A percentile compares a stretch with the other conserved stretches of the same genome.
Conservation (phyloP, 768 basidiomycete species). For the Suillus fuscotomentosus region DNA sequence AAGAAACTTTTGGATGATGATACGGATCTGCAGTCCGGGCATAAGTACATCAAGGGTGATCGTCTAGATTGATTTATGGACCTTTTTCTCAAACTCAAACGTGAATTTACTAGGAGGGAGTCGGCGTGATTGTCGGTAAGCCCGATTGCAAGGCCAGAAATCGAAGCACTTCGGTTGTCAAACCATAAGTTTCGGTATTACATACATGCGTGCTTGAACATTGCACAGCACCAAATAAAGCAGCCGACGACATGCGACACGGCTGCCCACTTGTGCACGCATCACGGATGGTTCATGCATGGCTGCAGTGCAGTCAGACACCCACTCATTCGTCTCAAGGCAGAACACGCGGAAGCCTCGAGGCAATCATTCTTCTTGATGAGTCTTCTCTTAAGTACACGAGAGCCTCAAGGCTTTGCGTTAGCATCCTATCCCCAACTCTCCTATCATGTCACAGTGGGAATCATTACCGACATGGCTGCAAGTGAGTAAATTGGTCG, state of each 20-base stretch:
- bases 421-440: neutral
- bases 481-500: neutral
- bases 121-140: neutral
- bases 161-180: neutral
- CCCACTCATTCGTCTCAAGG: neutral
- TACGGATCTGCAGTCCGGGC: slow-evolving; percentile 12
- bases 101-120: neutral
- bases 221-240: neutral
- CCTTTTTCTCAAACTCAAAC: neutral
- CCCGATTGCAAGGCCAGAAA: neutral
- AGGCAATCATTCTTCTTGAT: neutral
- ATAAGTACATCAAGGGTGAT: slow-evolving; percentile 18
- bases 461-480: neutral
- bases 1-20: slow-evolving; percentile 17
- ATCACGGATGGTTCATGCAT: neutral
- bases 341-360: neutral
- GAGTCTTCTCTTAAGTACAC: neutral
- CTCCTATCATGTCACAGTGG: slow-evolving; percentile 1
- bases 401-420: neutral
- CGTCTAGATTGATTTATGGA: slow-evolving; percentile 21
- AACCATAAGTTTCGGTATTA: neutral
- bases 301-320: neutral
- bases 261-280: neutral
- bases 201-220: neutral
- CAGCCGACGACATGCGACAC: neutral